A percentile compares a stretch with the other conserved stretches of the same genome.
These are phyloP conservation scores for Uronychia binucleata DNA, from an alignment of 73 alveolate species.

Conservation along the genomic window DNA sequence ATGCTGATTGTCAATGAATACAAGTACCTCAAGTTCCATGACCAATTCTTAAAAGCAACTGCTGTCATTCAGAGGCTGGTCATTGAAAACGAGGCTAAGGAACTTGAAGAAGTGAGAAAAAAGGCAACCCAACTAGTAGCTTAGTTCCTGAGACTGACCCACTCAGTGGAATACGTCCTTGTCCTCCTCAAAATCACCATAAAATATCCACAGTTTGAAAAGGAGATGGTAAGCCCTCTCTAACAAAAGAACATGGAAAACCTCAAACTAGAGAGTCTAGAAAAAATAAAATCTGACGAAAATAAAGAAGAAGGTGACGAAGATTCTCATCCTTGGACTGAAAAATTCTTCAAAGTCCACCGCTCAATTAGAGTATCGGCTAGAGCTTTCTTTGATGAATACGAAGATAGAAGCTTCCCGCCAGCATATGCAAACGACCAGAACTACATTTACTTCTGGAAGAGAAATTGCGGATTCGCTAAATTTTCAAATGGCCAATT, in stretches of 20 bases:
- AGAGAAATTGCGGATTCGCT: neutral
- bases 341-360: neutral
- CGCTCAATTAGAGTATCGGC: neutral
- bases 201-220: neutral
- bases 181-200: neutral
- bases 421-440: neutral
- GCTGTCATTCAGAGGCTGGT: neutral
- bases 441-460: neutral
- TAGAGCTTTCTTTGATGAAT: neutral
- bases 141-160: neutral
- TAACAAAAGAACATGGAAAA: neutral
- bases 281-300: neutral
- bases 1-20: neutral
- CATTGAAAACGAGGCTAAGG: neutral
- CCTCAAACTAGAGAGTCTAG: neutral
- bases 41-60: neutral
- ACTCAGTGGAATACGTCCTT: neutral
- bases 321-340: neutral
- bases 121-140: neutral
- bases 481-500: neutral
- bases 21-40: neutral
- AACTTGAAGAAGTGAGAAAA: neutral
- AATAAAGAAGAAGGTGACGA: neutral
- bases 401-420: neutral
- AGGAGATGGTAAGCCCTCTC: too few species aligned